Evolutionary conservation across 2,329 filamentous ascomycete genomes (phyloP).

Genomic region (Botrytis elliptica): DNA sequence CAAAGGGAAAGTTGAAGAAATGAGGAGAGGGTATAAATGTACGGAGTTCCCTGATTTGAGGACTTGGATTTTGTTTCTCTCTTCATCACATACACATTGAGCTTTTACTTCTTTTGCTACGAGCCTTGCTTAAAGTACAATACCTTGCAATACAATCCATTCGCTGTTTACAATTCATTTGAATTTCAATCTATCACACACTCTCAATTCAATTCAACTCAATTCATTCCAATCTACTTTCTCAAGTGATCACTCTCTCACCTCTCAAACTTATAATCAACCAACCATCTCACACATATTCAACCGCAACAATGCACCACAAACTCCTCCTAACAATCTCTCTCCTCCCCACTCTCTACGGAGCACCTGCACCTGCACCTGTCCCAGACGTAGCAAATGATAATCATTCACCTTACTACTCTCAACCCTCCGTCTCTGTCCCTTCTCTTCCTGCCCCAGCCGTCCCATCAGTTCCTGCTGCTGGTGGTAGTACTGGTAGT

Average conservation of each 20-base stretch:
- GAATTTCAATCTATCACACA: background rate
- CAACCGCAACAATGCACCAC: background rate
- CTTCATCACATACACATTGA: background rate
- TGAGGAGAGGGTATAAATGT: background rate
- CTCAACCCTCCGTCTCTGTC: background rate
- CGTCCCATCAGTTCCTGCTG: background rate
- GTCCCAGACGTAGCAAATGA: background rate
- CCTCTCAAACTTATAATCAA: background rate
- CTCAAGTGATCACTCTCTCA: background rate
- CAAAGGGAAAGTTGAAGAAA: background rate
- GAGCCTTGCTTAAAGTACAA: background rate
- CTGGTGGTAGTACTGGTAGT: background rate
- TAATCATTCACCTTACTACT: background rate
- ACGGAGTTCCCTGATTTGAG: background rate
- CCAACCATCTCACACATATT: background rate
- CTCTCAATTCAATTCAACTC: background rate
- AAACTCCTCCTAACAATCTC: background rate
- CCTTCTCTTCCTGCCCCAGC: background rate
- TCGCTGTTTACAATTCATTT: background rate
- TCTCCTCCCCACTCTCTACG: background rate
- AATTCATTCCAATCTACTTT: background rate
- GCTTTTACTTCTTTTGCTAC: background rate
- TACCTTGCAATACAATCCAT: background rate
- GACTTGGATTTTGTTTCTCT: background rate
- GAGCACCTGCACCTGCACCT: background rate